Evolutionary conservation across 768 basidiomycete genomes (phyloP).

Genomic region (Pulveroboletus sp.): DNA sequence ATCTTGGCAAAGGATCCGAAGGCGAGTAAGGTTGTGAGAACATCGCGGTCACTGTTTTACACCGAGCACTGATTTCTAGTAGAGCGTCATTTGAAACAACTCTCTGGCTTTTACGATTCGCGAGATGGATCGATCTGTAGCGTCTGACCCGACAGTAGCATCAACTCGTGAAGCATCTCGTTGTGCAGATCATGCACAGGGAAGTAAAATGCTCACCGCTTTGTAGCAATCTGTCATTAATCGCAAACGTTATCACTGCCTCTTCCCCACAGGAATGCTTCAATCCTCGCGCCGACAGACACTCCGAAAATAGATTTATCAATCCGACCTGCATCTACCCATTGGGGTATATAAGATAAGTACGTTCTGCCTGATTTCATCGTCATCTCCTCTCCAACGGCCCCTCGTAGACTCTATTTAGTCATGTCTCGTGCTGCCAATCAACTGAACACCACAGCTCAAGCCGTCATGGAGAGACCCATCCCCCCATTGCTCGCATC

Average conservation of each 20-base stretch:
- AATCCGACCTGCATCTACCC: background rate
- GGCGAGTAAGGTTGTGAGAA: too few species aligned
- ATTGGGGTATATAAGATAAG: constrained; percentile 3
- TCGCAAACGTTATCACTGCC: background rate
- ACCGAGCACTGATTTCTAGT: too few species aligned
- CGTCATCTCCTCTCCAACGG: background rate
- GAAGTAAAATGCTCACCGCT: background rate
- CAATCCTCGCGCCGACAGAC: background rate
- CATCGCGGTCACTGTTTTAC: too few species aligned
- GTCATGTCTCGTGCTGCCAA: constrained; percentile 5
- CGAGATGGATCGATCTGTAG: background rate
- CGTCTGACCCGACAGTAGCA: background rate
- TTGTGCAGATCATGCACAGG: background rate
- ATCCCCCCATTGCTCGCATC: constrained; percentile 7
- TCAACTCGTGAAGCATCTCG: background rate
- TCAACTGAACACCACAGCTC: background rate
- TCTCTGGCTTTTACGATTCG: too few species aligned
- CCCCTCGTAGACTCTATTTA: background rate
- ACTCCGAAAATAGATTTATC: background rate
- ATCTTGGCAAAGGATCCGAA: too few species aligned
- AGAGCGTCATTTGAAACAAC: too few species aligned
- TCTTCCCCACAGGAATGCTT: background rate
- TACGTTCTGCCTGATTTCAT: background rate
- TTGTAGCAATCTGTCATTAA: background rate
- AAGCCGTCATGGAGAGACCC: background rate